Conservation (phyloP, 1,284 basidiomycete genomes). For the Cryptococcus sp. region DNA sequence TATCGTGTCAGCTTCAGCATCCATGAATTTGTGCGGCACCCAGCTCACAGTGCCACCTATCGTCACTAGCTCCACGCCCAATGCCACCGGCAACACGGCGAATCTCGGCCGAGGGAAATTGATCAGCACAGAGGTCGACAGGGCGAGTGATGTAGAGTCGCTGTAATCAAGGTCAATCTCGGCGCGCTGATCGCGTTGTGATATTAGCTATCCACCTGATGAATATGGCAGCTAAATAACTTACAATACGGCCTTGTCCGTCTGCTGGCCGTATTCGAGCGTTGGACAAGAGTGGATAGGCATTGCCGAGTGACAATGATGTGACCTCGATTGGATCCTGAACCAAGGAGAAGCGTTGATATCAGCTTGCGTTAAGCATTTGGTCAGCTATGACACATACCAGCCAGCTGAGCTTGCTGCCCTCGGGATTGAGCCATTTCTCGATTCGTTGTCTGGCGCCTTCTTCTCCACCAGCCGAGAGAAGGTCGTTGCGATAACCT, state of each 20-base stretch:
- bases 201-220: background rate
- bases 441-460: slow-evolving; percentile 52
- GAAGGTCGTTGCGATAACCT: slow-evolving; percentile 52
- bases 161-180: slow-evolving; percentile 61
- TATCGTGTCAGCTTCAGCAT: background rate
- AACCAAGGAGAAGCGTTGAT: background rate
- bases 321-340: slow-evolving; percentile 59
- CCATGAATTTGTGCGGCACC: no score
- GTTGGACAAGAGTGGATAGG: slow-evolving; percentile 58
- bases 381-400: slow-evolving; percentile 21
- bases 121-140: slow-evolving; percentile 60
- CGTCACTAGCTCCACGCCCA: slow-evolving; percentile 58
- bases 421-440: slow-evolving; percentile 52
- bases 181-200: slow-evolving; percentile 47
- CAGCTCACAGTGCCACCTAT: slow-evolving; percentile 58
- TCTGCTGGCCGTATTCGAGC: slow-evolving; percentile 60
- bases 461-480: slow-evolving; percentile 53
- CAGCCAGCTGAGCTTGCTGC: slow-evolving; percentile 43
- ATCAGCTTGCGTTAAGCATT: no score
- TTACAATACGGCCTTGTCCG: slow-evolving; percentile 56
- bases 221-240: slow-evolving; percentile 14
- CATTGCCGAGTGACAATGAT: slow-evolving; percentile 57
- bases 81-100: slow-evolving; percentile 59
- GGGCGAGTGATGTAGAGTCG: slow-evolving; percentile 57
- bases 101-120: slow-evolving; percentile 61